Conservation (phyloP, 345 rosid species). For the Eucalyptus viminalis region DNA sequence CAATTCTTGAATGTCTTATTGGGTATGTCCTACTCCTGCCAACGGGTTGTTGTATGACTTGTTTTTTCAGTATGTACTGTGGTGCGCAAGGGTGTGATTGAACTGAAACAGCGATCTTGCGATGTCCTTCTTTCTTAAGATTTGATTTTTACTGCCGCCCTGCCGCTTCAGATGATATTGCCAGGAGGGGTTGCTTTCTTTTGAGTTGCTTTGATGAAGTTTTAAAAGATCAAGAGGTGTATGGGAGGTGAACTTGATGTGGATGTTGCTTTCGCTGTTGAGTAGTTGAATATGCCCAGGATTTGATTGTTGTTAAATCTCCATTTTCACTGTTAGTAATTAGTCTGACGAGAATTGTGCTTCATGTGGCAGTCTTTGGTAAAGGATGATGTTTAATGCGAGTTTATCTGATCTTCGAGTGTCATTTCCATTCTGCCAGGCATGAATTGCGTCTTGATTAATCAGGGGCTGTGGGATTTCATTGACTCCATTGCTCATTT, state of each 20-base stretch:
- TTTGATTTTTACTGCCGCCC: neutral
- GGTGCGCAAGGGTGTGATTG: neutral
- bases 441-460: neutral
- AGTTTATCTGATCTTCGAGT: neutral
- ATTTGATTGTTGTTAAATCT: neutral
- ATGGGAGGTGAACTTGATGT: neutral
- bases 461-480: neutral
- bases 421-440: neutral
- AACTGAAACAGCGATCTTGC: neutral
- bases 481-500: neutral
- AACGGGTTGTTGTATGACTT: neutral
- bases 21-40: neutral
- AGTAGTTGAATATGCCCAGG: neutral
- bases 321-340: neutral
- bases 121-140: neutral
- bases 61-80: neutral
- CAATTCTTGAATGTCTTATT: neutral
- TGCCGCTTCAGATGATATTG: neutral
- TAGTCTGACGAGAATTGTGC: neutral
- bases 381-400: neutral
- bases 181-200: neutral
- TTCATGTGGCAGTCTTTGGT: neutral
- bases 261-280: neutral
- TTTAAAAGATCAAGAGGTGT: neutral
- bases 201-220: neutral